Base-by-base conservation (phyloP, 306 rosid species). In the barrel medic (Medicago truncatula) region DNA sequence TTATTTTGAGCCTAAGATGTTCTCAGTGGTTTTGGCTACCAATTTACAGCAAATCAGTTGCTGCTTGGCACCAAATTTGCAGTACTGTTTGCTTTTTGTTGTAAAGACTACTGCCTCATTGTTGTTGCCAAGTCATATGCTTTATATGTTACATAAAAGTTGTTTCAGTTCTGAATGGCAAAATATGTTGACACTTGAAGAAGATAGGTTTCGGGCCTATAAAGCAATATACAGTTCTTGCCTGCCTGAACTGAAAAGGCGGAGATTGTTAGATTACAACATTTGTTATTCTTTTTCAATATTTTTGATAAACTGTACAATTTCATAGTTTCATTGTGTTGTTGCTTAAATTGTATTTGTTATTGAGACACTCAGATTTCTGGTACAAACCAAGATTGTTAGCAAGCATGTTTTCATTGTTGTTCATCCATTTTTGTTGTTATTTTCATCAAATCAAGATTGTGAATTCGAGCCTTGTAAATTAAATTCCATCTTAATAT, bases 281-380 rank as follows among this genome's bases (percentile, higher is more conserved):
- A 84, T 88, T 87, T 83, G 78, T 87, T 88, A 77, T 79, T 80
- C 79, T 62, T 72, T 82, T 83, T 71, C 47, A 68, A 46, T 39
- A 23, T 75, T 34, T 34, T 46, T 66, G 71, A 74, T 79, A 81
- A 43, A 52, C 76, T 87, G 70, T 82, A 82, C 71, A 78, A 81
- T 76, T 59, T 61, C 77, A 47, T 16, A 28, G 80, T 52, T 73
- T 60, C 74, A 79, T 54, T 68, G 70, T 69, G 66, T 70, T 15
- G 21, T 78, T 74, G 81, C 76, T 81, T 66, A 56, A 80, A 20
- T 70, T 81, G 79, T 34, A 72, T 75, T 75, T 59, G 70, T 82
- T 67, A 46, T 43, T 46, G 69, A 73, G 77, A 69, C 58, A 67
- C 46, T 78, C 61, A 65, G 66, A 79, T 67, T 73, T 78, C 7